These are phyloP conservation scores for Boletus vermiculosoides DNA, from an alignment of 768 basidiomycete species.

Conservation along the genomic window DNA sequence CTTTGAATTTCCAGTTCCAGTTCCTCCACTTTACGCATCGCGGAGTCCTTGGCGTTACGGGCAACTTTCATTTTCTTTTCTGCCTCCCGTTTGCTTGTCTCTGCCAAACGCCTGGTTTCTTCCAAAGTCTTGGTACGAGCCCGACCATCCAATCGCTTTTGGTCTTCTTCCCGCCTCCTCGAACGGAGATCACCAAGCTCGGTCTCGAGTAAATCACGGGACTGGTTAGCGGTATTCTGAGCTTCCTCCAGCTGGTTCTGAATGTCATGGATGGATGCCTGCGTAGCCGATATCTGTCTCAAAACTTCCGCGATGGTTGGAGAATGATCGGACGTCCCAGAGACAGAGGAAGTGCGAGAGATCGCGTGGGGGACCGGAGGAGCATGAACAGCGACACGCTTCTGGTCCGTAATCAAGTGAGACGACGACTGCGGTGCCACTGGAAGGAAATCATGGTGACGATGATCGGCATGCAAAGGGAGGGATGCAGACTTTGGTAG, in stretches of 20 bases:
- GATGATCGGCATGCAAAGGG: slow-evolving; percentile 62
- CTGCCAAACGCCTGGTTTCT: slow-evolving; percentile 81
- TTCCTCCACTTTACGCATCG: slow-evolving; percentile 53
- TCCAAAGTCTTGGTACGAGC: slow-evolving; percentile 82
- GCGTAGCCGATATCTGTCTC: slow-evolving; percentile 65
- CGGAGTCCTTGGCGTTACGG: slow-evolving; percentile 60
- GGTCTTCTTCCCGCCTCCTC: slow-evolving; percentile 82
- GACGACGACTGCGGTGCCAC: slow-evolving; percentile 25
- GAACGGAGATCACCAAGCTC: slow-evolving; percentile 74
- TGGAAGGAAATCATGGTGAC: slow-evolving; percentile 28
- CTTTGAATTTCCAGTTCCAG: slow-evolving; percentile 61
- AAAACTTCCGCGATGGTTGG: slow-evolving; percentile 73
- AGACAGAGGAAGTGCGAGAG: slow-evolving; percentile 25
- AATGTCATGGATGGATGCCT: slow-evolving; percentile 63
- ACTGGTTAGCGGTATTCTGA: slow-evolving; percentile 52
- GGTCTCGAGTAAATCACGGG: slow-evolving; percentile 62
- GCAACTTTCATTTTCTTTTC: slow-evolving; percentile 84
- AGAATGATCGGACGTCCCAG: slow-evolving; percentile 52
- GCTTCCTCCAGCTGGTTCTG: slow-evolving; percentile 67
- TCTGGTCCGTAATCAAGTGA: slow-evolving; percentile 24
- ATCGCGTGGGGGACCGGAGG: slow-evolving; percentile 24
- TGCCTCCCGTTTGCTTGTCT: slow-evolving; percentile 75
- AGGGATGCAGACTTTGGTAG: slow-evolving; percentile 79
- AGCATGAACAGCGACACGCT: slow-evolving; percentile 27
- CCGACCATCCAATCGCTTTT: slow-evolving; percentile 72